Evolutionary conservation across 2,329 filamentous ascomycete species (phyloP).

Genomic region (Tolypocladium capitatum): DNA sequence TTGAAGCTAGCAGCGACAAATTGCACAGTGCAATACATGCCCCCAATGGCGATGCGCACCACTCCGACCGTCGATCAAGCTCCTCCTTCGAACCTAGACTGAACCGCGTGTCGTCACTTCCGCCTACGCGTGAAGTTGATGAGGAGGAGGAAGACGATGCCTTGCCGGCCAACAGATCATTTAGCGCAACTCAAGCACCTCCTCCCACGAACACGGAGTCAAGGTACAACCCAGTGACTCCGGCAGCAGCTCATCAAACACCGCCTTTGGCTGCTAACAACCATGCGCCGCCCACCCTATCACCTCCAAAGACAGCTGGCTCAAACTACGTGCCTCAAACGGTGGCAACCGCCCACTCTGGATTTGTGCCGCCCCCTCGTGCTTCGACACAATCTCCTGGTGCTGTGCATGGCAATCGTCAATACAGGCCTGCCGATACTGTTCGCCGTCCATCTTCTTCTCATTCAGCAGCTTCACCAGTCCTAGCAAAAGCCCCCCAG

Average conservation of each 20-base stretch:
- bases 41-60: slow-evolving; percentile 24
- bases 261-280: slow-evolving; percentile 31
- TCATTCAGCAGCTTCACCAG: slow-evolving; percentile 29
- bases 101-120: slow-evolving; percentile 42
- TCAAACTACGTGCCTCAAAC: slow-evolving; percentile 38
- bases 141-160: slow-evolving; percentile 33
- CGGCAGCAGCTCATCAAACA: slow-evolving; percentile 26
- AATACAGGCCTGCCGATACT: slow-evolving; percentile 23
- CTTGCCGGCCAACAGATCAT: slow-evolving; percentile 10
- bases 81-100: slow-evolving; percentile 42
- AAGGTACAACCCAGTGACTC: slow-evolving; percentile 24
- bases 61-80: slow-evolving; percentile 34
- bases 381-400: slow-evolving; percentile 52
- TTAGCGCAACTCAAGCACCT: slow-evolving; percentile 12
- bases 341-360: slow-evolving; percentile 16
- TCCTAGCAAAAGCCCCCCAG: slow-evolving; percentile 11
- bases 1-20: slow-evolving; percentile 37
- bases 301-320: slow-evolving; percentile 40
- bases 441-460: slow-evolving; percentile 42
- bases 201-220: slow-evolving; percentile 16
- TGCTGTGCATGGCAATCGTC: slow-evolving; percentile 26
- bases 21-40: slow-evolving; percentile 8
- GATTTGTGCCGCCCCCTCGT: slow-evolving; percentile 42
- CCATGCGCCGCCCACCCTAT: slow-evolving; percentile 30
- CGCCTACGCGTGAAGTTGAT: slow-evolving; percentile 48